Evolutionary conservation across 805 yeast species (phyloP), one percentile per base, ranked within the genome.

Genomic region (Komagataella phaffii): DNA sequence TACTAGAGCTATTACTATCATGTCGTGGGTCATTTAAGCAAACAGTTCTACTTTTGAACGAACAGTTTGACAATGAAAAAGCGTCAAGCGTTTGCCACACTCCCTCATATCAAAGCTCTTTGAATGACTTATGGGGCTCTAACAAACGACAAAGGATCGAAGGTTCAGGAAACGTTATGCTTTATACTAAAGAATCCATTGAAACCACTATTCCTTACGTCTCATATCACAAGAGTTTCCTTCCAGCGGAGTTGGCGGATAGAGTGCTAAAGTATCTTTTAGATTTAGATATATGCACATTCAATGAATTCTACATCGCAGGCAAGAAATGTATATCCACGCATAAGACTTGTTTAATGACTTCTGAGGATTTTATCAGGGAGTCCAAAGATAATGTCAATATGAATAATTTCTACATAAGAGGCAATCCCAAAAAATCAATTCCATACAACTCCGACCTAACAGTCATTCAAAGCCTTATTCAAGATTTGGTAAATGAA

Each of bases 261-360:
- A 56, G 57, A 0, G 58, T 83, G 2, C 62, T 82, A 2, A 51
- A 58, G 10, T 66, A 69, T 17, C 64, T 83, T 12, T 52, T 76
- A 54, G 61, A 67, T 1, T 77, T 75, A 44, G 57, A 66, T 1
- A 52, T 56, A 0, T 79, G 80, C 66, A 57, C 56, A 1, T 61
- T 67, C 7, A 70, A 73, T 21, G 67, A 72, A 55, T 86, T 86
- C 59, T 72, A 76, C 53, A 66, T 86, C 7, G 85, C 83, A 56
- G 88, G 83, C 1, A 76, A 81, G 17, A 62, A 70, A 50, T 84
- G 87, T 50, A 60, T 59, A 6, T 79, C 90, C 2, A 76, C 77
- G n/a, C 88, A 82, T 59, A 61, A 66, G 5, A 66, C 77, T 2
- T 69, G 72, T 3, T 47, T 68, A 7, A 77, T 71, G 57, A 57